A percentile compares a stretch with the other conserved stretches of the same genome.
Evolutionary conservation across 179 eudicot genomes (phyloP).

Genomic region (Carnegiea gigantea): DNA sequence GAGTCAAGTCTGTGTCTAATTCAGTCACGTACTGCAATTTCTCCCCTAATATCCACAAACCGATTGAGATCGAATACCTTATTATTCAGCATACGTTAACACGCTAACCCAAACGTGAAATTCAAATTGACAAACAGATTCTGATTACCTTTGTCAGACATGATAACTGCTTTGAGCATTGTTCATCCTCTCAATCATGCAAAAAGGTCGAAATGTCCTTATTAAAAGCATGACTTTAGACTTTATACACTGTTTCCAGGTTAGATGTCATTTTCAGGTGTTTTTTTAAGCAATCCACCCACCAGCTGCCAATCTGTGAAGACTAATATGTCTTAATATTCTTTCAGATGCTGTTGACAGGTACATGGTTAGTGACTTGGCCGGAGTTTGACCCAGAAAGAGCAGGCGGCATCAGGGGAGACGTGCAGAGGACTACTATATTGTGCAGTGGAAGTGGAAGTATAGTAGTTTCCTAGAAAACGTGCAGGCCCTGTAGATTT

Average conservation of each 20-base stretch:
- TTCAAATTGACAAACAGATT: neutral
- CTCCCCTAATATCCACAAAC: neutral
- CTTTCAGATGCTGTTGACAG: neutral
- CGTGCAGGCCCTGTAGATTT: slow-evolving; percentile 24
- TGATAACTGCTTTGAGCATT: too few relatives aligned
- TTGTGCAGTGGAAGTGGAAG: slow-evolving; percentile 9
- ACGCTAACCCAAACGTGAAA: neutral
- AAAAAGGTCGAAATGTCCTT: too few relatives aligned
- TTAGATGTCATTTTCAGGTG: neutral
- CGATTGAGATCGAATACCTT: neutral
- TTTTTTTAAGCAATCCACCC: neutral
- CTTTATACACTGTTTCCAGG: neutral
- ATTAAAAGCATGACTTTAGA: too few relatives aligned
- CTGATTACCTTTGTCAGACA: too few relatives aligned
- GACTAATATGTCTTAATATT: neutral
- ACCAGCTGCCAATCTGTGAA: neutral
- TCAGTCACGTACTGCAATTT: neutral
- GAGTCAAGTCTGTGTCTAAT: neutral
- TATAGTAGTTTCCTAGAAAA: neutral
- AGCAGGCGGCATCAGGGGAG: slow-evolving; percentile 2
- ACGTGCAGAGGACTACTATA: slow-evolving; percentile 29
- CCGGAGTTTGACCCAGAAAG: slow-evolving; percentile 3
- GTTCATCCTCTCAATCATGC: too few relatives aligned
- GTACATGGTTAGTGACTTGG: neutral
- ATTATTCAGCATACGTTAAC: neutral